Evolutionary conservation across 805 yeast genomes (phyloP).

Genomic region (Candida gorgasii): DNA sequence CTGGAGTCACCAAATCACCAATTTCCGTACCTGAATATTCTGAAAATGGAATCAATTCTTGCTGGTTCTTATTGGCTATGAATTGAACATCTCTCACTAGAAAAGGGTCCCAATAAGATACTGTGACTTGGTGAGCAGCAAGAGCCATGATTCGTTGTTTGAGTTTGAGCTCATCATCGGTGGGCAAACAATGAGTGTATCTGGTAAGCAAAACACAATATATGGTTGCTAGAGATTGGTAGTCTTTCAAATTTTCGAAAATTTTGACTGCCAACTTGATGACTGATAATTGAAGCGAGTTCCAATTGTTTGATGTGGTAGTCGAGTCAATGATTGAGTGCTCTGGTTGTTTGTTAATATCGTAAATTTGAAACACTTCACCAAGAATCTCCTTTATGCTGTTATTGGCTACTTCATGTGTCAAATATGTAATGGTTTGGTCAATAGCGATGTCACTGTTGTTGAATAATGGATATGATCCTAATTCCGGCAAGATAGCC

Average conservation of each 20-base stretch:
- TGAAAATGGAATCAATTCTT: slow-evolving; percentile 44
- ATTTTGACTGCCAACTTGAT: slow-evolving; percentile 53
- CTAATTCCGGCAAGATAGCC: slow-evolving; percentile 45
- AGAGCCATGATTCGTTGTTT: slow-evolving; percentile 30
- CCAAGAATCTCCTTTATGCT: slow-evolving; percentile 11
- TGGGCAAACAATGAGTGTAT: slow-evolving; percentile 53
- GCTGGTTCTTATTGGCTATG: slow-evolving; percentile 22
- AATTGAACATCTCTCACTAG: slow-evolving; percentile 55
- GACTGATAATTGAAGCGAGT: slow-evolving; percentile 54
- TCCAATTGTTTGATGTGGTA: slow-evolving; percentile 45
- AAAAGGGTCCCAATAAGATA: slow-evolving; percentile 73
- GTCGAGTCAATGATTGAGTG: slow-evolving; percentile 20
- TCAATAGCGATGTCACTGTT: not conserved
- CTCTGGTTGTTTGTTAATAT: slow-evolving; percentile 45
- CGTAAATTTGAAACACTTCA: slow-evolving; percentile 51
- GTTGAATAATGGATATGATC: slow-evolving; percentile 10
- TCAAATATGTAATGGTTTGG: not conserved
- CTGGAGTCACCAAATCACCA: slow-evolving; percentile 12
- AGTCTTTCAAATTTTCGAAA: slow-evolving; percentile 53
- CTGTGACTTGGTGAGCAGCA: slow-evolving; percentile 22
- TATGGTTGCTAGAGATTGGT: slow-evolving; percentile 37
- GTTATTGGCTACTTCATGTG: not conserved
- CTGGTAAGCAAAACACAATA: slow-evolving; percentile 57
- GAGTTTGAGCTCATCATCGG: slow-evolving; percentile 57
- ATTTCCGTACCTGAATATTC: slow-evolving; percentile 15